Conservation (phyloP, 805 yeast species). For the Limtongozyma cylindracea region DNA sequence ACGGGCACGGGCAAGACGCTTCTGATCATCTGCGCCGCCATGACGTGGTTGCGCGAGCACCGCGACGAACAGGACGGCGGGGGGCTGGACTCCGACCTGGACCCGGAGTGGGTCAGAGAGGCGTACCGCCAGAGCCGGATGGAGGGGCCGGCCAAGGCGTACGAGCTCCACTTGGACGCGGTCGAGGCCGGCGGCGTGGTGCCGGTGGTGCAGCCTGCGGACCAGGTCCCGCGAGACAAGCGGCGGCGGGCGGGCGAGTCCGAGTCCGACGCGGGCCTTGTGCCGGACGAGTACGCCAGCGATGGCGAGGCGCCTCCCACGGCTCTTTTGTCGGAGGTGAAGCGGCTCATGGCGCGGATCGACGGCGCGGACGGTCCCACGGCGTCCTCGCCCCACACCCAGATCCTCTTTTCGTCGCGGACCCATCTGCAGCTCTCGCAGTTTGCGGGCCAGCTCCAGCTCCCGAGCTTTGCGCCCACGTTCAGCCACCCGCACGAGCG, state of each 20-base stretch:
- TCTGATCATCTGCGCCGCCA: constrained; percentile 60
- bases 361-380: constrained; percentile 5
- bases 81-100: constrained; percentile 20
- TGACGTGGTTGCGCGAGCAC: constrained; percentile 55
- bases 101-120: constrained; percentile 45
- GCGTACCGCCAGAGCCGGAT: constrained; percentile 8
- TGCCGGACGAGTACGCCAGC: constrained; percentile 13
- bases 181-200: constrained; percentile 6
- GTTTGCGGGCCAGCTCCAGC: constrained; percentile 42
- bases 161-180: constrained; percentile 13
- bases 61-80: constrained; percentile 5
- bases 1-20: constrained; percentile 90
- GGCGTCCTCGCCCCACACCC: constrained; percentile 6
- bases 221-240: constrained; percentile 1
- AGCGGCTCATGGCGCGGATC: constrained; percentile 17
- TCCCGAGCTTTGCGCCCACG: constrained; percentile 42
- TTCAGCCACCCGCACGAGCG: constrained; percentile 20
- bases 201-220: constrained; percentile 1
- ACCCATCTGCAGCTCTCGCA: constrained; percentile 81
- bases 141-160: constrained; percentile 8
- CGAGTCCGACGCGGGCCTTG: constrained; percentile 2
- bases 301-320: constrained; percentile 4
- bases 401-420: constrained; percentile 54
- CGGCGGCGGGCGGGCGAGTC: too few relatives aligned
- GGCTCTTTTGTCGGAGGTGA: constrained; percentile 19